Base-by-base conservation (phyloP, 2,329 filamentous ascomycete species). In the Cladosporium velox region DNA sequence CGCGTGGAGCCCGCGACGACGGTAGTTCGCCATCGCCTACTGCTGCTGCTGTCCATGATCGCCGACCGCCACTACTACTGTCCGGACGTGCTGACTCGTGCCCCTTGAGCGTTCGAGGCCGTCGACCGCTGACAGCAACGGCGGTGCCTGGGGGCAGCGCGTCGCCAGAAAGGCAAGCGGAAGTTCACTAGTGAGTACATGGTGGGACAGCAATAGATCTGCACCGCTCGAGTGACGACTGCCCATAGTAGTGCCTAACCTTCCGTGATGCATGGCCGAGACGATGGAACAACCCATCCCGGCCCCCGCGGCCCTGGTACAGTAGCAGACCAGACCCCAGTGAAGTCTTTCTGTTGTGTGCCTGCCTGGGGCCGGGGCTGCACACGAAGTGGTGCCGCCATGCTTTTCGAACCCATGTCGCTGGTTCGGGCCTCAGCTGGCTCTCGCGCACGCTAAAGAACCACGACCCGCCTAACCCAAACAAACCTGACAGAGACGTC, bases 401-500 rank as follows among this genome's bases (percentile, higher is more conserved):
- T 63, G 60, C 60, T 63, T 63, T 63, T 34, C 49, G 32, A 54
- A 63, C 60, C 60, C 60, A 63, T 63, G 60, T 41, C 49, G 60
- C 60, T 63, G 60, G 60, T 54, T 63, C 47, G 60, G 59, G 28
- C 47, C 60, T 52, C 44, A 51, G 60, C 60, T 63, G 60, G 60
- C 49, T 41, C 49, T 63, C 52, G 60, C 60, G 47, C 60, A 63
- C 60, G 60, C 60, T 63, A 63, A 63, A 54, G 28, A 63, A 55
- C 34, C 26, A 63, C 49, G 60, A 63, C 60, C 60, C 60, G 60
- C 60, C 60, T 63, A 63, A 63, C 32, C 60, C 60, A 63, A 63
- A 63, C 60, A 63, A 63, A 54, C 49, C 60, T 63, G 60, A 63
- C 60, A 63, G 52, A 54, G 59, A 26, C 60, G 18, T 55, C 49